phyloP scores from a whole-genome alignment of 2,329 filamentous ascomycete genomes.

The Paracoccidioides lutzii region DNA sequence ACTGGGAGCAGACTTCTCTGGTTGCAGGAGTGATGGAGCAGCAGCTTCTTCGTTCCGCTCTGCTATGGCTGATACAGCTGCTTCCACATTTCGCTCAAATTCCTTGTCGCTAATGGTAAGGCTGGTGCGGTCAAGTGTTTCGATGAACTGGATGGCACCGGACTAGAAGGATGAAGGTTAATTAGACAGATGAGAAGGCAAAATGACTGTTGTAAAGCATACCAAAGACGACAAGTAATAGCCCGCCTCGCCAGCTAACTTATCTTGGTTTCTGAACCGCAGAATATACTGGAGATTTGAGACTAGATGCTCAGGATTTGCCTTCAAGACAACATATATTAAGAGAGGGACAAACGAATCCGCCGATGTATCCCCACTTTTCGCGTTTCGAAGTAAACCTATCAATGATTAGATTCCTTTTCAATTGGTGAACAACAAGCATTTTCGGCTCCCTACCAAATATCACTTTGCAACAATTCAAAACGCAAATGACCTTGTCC shows the following conservation, averaged over 20 bases:
- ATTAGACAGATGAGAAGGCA: conserved; percentile 6
- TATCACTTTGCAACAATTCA: conserved; percentile 99
- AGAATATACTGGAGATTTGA: conserved; percentile 98
- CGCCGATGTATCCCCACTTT: conserved; percentile 76
- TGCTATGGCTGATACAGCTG: conserved; percentile 86
- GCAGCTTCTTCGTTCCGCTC: conserved; percentile 63
- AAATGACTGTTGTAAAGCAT: conserved; percentile 18
- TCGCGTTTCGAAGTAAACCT: conserved; percentile 81
- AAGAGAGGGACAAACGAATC: conserved; percentile 91
- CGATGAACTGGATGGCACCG: conserved; percentile 90
- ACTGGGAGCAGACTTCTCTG: conserved; percentile 38
- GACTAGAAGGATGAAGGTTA: conserved; percentile 15
- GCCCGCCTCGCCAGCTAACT: conserved; percentile 90
- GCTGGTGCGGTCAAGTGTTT: conserved; percentile 87
- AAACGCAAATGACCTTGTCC: conserved; percentile 95
- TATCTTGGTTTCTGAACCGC: conserved; percentile 93
- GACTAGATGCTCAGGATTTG: conserved; percentile 87
- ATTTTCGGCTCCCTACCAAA: conserved; percentile 51
- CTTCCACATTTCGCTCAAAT: conserved; percentile 93
- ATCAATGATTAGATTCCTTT: conserved; percentile 11
- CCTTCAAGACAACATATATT: conserved; percentile 89
- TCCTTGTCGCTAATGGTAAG: conserved; percentile 89
- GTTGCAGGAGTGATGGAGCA: conserved; percentile 24
- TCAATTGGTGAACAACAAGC: not conserved
- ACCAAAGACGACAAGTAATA: conserved; percentile 94